These are phyloP conservation scores for Sorghum bicolor DNA, from an alignment of 176 grass and related monocot genomes.

Conservation along the genomic window Sorghum_bicolor_NCBIv3 NC_012878.2:42924001-42924500, in stretches of 20 bases:
- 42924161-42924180: not conserved
- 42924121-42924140: not conserved
- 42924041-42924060: conserved; percentile 62
- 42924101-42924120: not conserved
- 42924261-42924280: not conserved
- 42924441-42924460: not conserved
- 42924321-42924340: not conserved
- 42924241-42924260: not conserved
- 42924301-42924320: not conserved
- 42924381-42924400: not conserved
- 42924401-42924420: not conserved
- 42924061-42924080: conserved; percentile 5
- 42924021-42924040: conserved; percentile 78
- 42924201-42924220: not conserved
- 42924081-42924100: not conserved
- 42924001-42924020: conserved; percentile 76
- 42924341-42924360: not conserved
- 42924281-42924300: not conserved
- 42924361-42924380: too few relatives aligned
- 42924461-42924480: not conserved
- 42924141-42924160: not conserved
- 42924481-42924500: not conserved
- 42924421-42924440: not conserved
- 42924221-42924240: not conserved
- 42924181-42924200: not conserved